Evolutionary conservation across 75 land plant species (phyloP), one percentile per base, ranked within the genome.

Genomic region (Selaginella tamariscina): DNA sequence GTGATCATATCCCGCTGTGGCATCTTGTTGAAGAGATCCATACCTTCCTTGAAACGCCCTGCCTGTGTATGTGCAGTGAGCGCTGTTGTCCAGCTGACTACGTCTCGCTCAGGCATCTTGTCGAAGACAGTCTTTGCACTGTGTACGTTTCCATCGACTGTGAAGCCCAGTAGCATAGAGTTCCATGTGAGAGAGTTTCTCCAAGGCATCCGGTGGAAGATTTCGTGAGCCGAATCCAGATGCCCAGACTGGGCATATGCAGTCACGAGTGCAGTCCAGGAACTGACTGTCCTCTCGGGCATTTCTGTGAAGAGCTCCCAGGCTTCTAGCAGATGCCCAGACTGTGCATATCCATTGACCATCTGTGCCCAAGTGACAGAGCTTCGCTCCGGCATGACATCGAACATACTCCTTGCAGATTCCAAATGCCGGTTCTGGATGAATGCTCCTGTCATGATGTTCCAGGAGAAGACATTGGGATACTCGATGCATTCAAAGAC

Each of bases 401-500:
- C 23, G 26, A 59, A 59, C 8, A 59, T 5, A 9, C 23, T 23
- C 21, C 21, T 23, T n/a, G 62, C 62, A 21, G 9, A 8, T 23
- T 59, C 62, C 5, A 59, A 9, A 59, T 27, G 8, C 9, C 62
- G n/a, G 26, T 59, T 21, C 21, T 59, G 62, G 26, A n/a, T 23
- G 21, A 23, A 26, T 27, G 26, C 26, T 9, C 18, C 62, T 23
- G 26, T n/a, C 62, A 59, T 5, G n/a, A 59, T 59, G 26, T 59
- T 59, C 62, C 62, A 59, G 62, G 62, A 59, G 62, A 59, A 59
- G 62, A 59, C 21, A n/a, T 59, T 59, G 8, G 62, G 62, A 9
- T 27, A 9, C 21, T 21, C 27, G 62, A 59, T 59, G n/a, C 18
- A 9, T 23, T 59, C 18, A n/a, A 59, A 59, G 9, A 59, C 62